These are phyloP conservation scores for Beta macrorhiza DNA, from an alignment of 179 eudicot species.

Conservation along the genomic window DNA sequence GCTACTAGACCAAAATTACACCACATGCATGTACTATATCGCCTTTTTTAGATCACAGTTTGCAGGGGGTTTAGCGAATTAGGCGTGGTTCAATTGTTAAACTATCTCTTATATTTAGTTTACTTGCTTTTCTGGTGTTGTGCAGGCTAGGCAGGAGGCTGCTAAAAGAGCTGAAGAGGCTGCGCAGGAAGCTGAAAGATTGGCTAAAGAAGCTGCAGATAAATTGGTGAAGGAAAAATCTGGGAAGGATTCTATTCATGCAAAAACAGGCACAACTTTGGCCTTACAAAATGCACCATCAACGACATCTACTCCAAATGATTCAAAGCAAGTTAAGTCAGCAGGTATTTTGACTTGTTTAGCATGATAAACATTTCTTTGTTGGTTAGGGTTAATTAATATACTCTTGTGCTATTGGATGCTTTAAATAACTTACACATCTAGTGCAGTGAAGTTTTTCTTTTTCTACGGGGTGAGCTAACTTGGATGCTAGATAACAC, in stretches of 20 bases:
- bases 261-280: slow-evolving; percentile 17
- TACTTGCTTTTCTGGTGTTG: neutral
- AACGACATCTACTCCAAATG: slow-evolving; percentile 31
- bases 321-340: slow-evolving; percentile 33
- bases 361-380: neutral
- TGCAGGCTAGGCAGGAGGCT: slow-evolving; percentile 61
- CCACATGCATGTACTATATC: no score
- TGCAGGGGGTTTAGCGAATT: no score
- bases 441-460: neutral
- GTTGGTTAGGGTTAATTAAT: neutral
- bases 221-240: slow-evolving; percentile 40
- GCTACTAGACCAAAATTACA: no score
- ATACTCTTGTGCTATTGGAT: neutral
- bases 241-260: slow-evolving; percentile 35
- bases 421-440: neutral
- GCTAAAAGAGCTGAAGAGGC: slow-evolving; percentile 63
- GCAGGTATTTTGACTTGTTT: slow-evolving; percentile 40
- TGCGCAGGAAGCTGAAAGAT: slow-evolving; percentile 66
- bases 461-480: neutral
- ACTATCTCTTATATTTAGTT: neutral
- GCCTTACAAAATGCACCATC: slow-evolving; percentile 26
- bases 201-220: slow-evolving; percentile 68
- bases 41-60: no score
- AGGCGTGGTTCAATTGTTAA: neutral
- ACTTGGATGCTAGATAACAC: neutral